Conservation (phyloP, 768 basidiomycete genomes). For the Aureoboletus auriporus region DNA sequence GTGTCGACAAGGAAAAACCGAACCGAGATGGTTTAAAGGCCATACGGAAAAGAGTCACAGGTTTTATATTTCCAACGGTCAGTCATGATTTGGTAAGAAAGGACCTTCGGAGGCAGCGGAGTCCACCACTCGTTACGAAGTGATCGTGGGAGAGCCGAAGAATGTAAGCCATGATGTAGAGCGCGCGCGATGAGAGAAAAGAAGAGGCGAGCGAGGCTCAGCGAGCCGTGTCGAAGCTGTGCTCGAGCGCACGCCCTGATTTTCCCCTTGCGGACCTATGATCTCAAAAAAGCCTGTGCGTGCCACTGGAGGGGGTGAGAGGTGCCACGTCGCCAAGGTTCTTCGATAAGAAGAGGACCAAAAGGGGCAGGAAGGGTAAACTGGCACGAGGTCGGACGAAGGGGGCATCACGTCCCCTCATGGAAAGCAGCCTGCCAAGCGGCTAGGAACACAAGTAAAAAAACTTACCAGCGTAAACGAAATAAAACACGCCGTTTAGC, state of each 20-base stretch:
- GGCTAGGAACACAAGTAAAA: conserved; percentile 17
- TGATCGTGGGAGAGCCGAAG: conserved; percentile 31
- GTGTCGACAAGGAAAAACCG: conserved; percentile 1
- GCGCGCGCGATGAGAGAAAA: conserved; percentile 1
- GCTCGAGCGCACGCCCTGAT: conserved; percentile 24
- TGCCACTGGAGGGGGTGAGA: conserved; percentile 2
- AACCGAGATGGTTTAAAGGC: neutral
- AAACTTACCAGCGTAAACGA: conserved; percentile 12
- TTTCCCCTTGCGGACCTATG: conserved; percentile 20
- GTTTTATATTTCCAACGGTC: conserved; percentile 27
- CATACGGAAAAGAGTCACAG: conserved; percentile 9
- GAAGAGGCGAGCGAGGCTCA: neutral
- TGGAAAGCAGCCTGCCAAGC: conserved; percentile 18
- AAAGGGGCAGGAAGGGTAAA: conserved; percentile 25
- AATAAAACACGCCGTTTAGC: conserved; percentile 10
- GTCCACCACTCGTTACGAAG: conserved; percentile 23
- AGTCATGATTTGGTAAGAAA: conserved; percentile 28
- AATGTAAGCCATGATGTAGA: conserved; percentile 9
- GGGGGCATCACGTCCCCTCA: conserved; percentile 21
- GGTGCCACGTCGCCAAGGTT: conserved; percentile 27
- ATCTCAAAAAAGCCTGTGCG: conserved; percentile 18
- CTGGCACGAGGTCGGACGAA: conserved; percentile 28
- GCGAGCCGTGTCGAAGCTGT: conserved; percentile 19
- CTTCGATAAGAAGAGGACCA: conserved; percentile 23
- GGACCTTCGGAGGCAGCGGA: conserved; percentile 28